These are phyloP conservation scores for Ophiostoma australiae DNA, from an alignment of 2,329 filamentous ascomycete genomes.

Conservation along the genomic window DNA sequence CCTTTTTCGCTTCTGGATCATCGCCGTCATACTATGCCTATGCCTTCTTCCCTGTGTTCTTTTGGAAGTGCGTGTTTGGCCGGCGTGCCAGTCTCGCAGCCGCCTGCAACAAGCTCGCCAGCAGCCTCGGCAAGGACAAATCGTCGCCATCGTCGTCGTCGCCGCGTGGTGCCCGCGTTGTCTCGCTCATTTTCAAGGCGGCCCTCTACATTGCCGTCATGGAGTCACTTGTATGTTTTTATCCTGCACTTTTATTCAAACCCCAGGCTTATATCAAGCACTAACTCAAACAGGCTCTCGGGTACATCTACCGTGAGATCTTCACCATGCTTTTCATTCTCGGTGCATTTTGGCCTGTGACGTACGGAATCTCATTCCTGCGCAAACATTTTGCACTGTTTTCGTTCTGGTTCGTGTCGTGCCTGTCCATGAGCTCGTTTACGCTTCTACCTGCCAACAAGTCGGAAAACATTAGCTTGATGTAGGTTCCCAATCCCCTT, in stretches of 20 bases:
- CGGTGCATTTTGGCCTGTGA: slow-evolving; percentile 70
- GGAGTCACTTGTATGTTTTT: slow-evolving; percentile 60
- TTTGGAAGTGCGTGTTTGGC: slow-evolving; percentile 94
- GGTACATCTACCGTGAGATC: slow-evolving; percentile 86
- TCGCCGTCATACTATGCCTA: slow-evolving; percentile 85
- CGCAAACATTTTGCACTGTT: slow-evolving; percentile 59
- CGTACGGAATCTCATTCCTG: slow-evolving; percentile 70
- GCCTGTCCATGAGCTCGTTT: slow-evolving; percentile 80
- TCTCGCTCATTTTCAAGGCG: slow-evolving; percentile 59
- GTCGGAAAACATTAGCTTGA: slow-evolving; percentile 66
- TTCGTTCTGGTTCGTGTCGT: slow-evolving; percentile 69
- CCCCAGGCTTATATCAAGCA: background rate
- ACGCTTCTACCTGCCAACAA: slow-evolving; percentile 86
- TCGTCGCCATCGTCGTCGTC: background rate
- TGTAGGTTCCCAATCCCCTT: slow-evolving; percentile 39
- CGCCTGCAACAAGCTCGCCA: slow-evolving; percentile 64
- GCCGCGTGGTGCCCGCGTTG: slow-evolving; percentile 31
- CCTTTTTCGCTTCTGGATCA: slow-evolving; percentile 74
- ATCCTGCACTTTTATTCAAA: background rate
- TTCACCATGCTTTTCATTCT: slow-evolving; percentile 75
- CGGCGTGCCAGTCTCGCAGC: slow-evolving; percentile 63
- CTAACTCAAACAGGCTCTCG: slow-evolving; percentile 61
- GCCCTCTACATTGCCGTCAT: slow-evolving; percentile 68
- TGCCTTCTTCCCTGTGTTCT: slow-evolving; percentile 83
- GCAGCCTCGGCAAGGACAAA: slow-evolving; percentile 58